Percentiles rank a stretch among this genome's conserved stretches.
These are phyloP conservation scores for Houttuynia cordata DNA, from an alignment of 164 flowering plant genomes.

Conservation along the genomic window DNA sequence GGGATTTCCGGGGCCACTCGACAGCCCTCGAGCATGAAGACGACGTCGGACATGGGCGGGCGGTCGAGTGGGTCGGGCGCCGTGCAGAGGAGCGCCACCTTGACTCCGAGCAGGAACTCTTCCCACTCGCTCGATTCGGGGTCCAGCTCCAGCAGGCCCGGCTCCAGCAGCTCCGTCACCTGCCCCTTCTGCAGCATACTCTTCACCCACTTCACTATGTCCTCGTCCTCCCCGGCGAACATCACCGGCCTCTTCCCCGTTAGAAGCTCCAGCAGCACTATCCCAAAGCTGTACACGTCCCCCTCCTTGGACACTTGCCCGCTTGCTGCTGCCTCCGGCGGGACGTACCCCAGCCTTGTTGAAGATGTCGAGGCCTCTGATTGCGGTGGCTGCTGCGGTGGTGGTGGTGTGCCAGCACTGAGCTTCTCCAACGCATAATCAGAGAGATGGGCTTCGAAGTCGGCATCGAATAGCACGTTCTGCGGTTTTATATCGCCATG, in stretches of 20 bases:
- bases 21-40: conserved; percentile 98
- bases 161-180: conserved; percentile 70
- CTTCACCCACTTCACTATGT: conserved; percentile 97
- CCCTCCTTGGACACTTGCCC: conserved; percentile 54
- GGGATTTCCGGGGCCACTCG: conserved; percentile 79
- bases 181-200: conserved; percentile 76
- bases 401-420: conserved; percentile 12
- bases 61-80: conserved; percentile 79
- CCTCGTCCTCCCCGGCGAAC: conserved; percentile 77
- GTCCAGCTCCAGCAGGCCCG: conserved; percentile 81
- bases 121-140: conserved; percentile 99
- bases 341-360: conserved; percentile 41
- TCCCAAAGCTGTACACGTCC: conserved; percentile 89
- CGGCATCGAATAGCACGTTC: conserved; percentile 79
- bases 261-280: conserved; percentile 68
- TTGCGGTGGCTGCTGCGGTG: background rate
- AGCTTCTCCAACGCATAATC: conserved; percentile 67
- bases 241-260: conserved; percentile 76
- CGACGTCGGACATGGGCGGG: conserved; percentile 78
- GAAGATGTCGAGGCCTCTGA: conserved; percentile 27
- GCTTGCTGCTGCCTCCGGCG: conserved; percentile 49
- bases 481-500: conserved; percentile 89
- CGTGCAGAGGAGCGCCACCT: conserved; percentile 85
- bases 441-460: conserved; percentile 84
- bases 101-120: conserved; percentile 82